phyloP scores from a whole-genome alignment of 495 filamentous ascomycete species.

The Rostrohypoxylon terebratum region DNA sequence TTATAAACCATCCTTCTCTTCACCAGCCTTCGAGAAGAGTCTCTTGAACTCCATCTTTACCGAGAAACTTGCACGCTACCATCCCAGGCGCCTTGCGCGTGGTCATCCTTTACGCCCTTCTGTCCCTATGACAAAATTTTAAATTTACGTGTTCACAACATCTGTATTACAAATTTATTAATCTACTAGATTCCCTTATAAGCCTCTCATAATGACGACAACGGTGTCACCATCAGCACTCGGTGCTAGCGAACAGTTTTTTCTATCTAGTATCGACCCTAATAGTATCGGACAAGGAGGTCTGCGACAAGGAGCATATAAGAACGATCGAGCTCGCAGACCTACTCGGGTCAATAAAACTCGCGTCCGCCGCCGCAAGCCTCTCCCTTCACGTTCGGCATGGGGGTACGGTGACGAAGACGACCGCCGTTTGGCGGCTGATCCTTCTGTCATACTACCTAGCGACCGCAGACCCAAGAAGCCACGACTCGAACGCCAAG shows the following conservation, averaged over 20 bases:
- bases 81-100: slow-evolving; percentile 28
- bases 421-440: slow-evolving; percentile 46
- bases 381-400: not conserved
- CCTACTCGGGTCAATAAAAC: slow-evolving; percentile 13
- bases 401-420: slow-evolving; percentile 46
- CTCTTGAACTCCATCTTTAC: slow-evolving; percentile 24
- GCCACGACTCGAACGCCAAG: slow-evolving; percentile 57
- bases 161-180: not conserved
- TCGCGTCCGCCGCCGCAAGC: slow-evolving; percentile 14
- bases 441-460: slow-evolving; percentile 44
- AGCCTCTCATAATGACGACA: slow-evolving; percentile 14
- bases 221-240: not conserved
- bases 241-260: not conserved
- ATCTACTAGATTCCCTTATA: slow-evolving; percentile 7
- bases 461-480: slow-evolving; percentile 44
- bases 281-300: not conserved
- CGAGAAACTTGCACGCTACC: slow-evolving; percentile 26
- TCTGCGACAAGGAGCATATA: not conserved
- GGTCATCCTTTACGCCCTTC: slow-evolving; percentile 35
- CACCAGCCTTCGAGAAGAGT: slow-evolving; percentile 28
- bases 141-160: slow-evolving; percentile 29
- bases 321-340: not conserved
- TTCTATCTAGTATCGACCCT: not conserved
- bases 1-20: slow-evolving; percentile 35
- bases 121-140: slow-evolving; percentile 22